These are phyloP conservation scores for Sutorius eximius DNA, from an alignment of 1,284 basidiomycete genomes.

Conservation along the genomic window DNA sequence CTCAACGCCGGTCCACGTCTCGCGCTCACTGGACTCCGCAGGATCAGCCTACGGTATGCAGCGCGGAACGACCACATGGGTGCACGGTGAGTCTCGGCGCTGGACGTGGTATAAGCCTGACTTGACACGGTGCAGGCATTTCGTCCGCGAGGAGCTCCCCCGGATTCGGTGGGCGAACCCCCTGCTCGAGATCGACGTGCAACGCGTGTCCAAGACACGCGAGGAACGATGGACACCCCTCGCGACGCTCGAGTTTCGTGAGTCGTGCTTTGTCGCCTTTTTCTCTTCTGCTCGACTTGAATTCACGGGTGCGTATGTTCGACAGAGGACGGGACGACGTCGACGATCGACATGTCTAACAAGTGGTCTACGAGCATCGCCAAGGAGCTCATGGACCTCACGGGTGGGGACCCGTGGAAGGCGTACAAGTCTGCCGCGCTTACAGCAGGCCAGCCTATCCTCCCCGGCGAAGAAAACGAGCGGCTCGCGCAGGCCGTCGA, in stretches of 20 bases:
- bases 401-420: slow-evolving; percentile 60
- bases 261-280: slow-evolving; percentile 29
- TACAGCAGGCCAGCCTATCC: slow-evolving; percentile 46
- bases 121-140: slow-evolving; percentile 50
- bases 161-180: slow-evolving; percentile 75
- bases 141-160: slow-evolving; percentile 71
- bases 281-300: not conserved
- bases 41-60: slow-evolving; percentile 58
- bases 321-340: slow-evolving; percentile 53
- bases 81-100: slow-evolving; percentile 46
- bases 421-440: slow-evolving; percentile 51
- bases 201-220: slow-evolving; percentile 49
- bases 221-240: slow-evolving; percentile 60
- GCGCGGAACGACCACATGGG: slow-evolving; percentile 71
- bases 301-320: not conserved
- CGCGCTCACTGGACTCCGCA: slow-evolving; percentile 49
- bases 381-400: slow-evolving; percentile 64
- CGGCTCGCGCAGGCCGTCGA: slow-evolving; percentile 10
- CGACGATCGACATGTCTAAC: slow-evolving; percentile 53
- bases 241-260: slow-evolving; percentile 60
- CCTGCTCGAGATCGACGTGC: slow-evolving; percentile 54
- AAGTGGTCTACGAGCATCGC: slow-evolving; percentile 69
- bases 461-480: slow-evolving; percentile 41
- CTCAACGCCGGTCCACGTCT: slow-evolving; percentile 58
- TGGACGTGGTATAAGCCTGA: too few species aligned